Evolutionary conservation across 2,329 filamentous ascomycete genomes (phyloP).

Genomic region (Fusarium keratoplasticum): DNA sequence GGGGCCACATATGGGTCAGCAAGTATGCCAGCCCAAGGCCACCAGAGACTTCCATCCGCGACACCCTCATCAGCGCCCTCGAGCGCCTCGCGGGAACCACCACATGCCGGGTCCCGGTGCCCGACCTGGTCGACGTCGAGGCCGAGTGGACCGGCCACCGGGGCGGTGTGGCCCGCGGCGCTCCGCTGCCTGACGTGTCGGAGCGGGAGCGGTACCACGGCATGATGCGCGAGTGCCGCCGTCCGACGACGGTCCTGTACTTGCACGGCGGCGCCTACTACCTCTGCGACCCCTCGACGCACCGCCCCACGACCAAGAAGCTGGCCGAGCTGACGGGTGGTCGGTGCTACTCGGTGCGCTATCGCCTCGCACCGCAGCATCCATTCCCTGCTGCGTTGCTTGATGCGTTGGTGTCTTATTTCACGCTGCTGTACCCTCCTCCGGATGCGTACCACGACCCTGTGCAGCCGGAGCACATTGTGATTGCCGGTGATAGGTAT

Average conservation of each 20-base stretch:
- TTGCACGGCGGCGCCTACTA: constrained; percentile 83
- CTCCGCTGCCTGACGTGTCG: constrained; percentile 65
- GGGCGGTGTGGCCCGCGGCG: constrained; percentile 60
- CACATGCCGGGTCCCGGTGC: constrained; percentile 49
- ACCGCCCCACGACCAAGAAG: constrained; percentile 68
- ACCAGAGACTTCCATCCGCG: constrained; percentile 65
- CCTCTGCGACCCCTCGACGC: constrained; percentile 76
- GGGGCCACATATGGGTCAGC: constrained; percentile 85
- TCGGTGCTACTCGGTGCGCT: constrained; percentile 77
- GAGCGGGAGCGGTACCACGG: constrained; percentile 74
- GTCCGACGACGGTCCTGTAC: constrained; percentile 74
- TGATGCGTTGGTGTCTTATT: constrained; percentile 78
- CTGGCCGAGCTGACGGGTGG: constrained; percentile 76
- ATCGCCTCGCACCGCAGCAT: constrained; percentile 79
- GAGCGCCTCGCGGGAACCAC: constrained; percentile 37
- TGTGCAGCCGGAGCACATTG: constrained; percentile 73
- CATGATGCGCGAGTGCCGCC: constrained; percentile 75
- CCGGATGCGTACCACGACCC: constrained; percentile 74
- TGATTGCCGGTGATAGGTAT: constrained; percentile 77
- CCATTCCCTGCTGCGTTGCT: constrained; percentile 81
- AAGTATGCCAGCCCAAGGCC: constrained; percentile 74
- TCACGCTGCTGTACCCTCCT: constrained; percentile 79
- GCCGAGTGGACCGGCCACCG: constrained; percentile 84
- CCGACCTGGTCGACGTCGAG: constrained; percentile 68
- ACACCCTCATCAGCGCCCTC: constrained; percentile 69